Percentiles rank a stretch among this genome's conserved stretches.
Evolutionary conservation across 345 rosid genomes (phyloP).

Genomic region (Populus alba): DNA sequence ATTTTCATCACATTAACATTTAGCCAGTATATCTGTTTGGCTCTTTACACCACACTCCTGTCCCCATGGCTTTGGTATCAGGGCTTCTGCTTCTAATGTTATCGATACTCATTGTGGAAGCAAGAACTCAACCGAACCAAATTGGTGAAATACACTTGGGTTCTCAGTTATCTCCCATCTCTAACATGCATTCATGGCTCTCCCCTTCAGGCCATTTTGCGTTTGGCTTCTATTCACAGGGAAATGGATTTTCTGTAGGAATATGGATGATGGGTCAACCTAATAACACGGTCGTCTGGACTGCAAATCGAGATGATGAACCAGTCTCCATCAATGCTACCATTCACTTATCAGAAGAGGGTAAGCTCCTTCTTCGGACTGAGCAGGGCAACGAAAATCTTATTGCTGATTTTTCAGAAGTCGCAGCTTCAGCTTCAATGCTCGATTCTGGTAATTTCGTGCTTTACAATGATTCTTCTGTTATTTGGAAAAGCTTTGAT

Average conservation of each 20-base stretch:
- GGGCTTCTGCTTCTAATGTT: neutral
- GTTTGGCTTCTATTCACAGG: slow-evolving; percentile 29
- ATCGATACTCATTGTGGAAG: neutral
- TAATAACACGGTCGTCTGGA: slow-evolving; percentile 22
- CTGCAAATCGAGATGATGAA: slow-evolving; percentile 27
- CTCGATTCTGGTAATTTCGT: slow-evolving; percentile 32
- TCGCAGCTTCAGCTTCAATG: slow-evolving; percentile 24
- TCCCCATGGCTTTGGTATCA: neutral
- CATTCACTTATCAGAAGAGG: neutral
- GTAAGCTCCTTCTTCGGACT: slow-evolving; percentile 17
- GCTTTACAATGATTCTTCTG: neutral
- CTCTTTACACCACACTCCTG: no score
- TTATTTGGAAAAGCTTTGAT: no score
- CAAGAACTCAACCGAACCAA: neutral
- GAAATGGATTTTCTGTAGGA: slow-evolving; percentile 8
- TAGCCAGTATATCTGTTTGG: no score
- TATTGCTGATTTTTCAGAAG: no score
- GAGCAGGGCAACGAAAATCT: neutral
- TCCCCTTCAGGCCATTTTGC: slow-evolving; percentile 27
- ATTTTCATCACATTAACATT: no score
- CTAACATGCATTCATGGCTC: slow-evolving; percentile 1
- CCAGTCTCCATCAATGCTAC: slow-evolving; percentile 10
- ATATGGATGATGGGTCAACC: slow-evolving; percentile 4
- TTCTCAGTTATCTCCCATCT: slow-evolving; percentile 8
- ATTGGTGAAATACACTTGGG: neutral